A percentile compares a stretch with the other conserved stretches of the same genome.
These are phyloP conservation scores for Fusarium penzigii DNA, from an alignment of 2,329 filamentous ascomycete genomes.

Conservation along the genomic window DNA sequence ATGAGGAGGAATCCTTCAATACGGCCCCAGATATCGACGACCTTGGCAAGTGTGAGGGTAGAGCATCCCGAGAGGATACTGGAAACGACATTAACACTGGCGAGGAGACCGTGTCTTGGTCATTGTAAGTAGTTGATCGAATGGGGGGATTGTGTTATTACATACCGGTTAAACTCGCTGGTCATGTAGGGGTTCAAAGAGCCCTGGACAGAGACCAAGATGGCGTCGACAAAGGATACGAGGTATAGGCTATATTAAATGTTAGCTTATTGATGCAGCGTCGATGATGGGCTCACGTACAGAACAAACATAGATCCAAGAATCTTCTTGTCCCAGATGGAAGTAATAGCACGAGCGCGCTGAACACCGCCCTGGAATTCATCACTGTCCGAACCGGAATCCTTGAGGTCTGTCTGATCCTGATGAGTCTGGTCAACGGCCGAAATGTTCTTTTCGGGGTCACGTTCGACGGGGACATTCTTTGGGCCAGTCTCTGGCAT, in stretches of 20 bases:
- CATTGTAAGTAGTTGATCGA: too few species aligned
- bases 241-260: constrained; percentile 37
- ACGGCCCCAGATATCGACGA: constrained; percentile 52
- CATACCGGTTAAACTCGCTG: constrained; percentile 53
- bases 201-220: constrained; percentile 39
- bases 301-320: constrained; percentile 39
- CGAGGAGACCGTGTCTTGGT: constrained; percentile 62
- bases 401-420: too few species aligned
- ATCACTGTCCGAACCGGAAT: neutral
- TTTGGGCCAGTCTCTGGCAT: neutral
- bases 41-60: constrained; percentile 46
- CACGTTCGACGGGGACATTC: neutral
- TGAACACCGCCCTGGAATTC: constrained; percentile 38
- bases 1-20: constrained; percentile 46
- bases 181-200: constrained; percentile 66
- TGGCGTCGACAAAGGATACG: constrained; percentile 39
- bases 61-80: constrained; percentile 41
- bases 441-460: neutral
- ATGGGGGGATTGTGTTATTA: too few species aligned
- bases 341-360: constrained; percentile 39
- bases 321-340: constrained; percentile 37
- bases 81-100: constrained; percentile 64
- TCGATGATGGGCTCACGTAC: constrained; percentile 28
- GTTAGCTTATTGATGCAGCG: too few species aligned
- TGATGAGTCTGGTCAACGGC: neutral